A percentile compares a stretch with the other conserved stretches of the same genome.
phyloP scores from a whole-genome alignment of 768 basidiomycete species.

The Serpula lacrymans region DNA sequence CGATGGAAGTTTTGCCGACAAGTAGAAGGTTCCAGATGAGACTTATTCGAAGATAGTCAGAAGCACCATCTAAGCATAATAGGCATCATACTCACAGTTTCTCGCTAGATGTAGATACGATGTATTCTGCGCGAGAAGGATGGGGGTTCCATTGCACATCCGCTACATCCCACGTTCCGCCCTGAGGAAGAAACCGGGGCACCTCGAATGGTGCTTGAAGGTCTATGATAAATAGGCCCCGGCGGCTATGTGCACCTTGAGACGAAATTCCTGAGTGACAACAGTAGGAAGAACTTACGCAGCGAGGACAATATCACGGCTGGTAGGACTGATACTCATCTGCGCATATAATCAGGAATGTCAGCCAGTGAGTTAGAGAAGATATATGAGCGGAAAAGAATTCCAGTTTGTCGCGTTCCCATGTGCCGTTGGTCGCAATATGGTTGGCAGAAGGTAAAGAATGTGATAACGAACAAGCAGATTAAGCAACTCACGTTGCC shows the following conservation, averaged over 20 bases:
- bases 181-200: conserved; percentile 93
- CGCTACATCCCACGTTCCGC: conserved; percentile 94
- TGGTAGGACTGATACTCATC: conserved; percentile 92
- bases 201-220: conserved; percentile 81
- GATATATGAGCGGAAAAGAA: too few species aligned
- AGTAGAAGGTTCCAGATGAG: conserved; percentile 93
- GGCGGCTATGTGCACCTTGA: conserved; percentile 44
- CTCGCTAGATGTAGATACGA: conserved; percentile 85
- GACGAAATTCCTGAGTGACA: neutral
- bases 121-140: conserved; percentile 67
- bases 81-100: conserved; percentile 57
- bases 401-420: too few species aligned
- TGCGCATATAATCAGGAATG: conserved; percentile 25
- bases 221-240: conserved; percentile 94
- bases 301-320: conserved; percentile 86
- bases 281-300: conserved; percentile 48
- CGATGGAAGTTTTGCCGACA: conserved; percentile 72
- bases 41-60: conserved; percentile 30
- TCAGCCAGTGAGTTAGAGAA: neutral
- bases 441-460: too few species aligned
- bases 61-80: neutral
- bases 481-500: conserved; percentile 59
- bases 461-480: too few species aligned
- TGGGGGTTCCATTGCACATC: conserved; percentile 95
- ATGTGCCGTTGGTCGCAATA: too few species aligned